Base-by-base conservation (phyloP, 768 basidiomycete species). In the Pleurotus platypus region DNA sequence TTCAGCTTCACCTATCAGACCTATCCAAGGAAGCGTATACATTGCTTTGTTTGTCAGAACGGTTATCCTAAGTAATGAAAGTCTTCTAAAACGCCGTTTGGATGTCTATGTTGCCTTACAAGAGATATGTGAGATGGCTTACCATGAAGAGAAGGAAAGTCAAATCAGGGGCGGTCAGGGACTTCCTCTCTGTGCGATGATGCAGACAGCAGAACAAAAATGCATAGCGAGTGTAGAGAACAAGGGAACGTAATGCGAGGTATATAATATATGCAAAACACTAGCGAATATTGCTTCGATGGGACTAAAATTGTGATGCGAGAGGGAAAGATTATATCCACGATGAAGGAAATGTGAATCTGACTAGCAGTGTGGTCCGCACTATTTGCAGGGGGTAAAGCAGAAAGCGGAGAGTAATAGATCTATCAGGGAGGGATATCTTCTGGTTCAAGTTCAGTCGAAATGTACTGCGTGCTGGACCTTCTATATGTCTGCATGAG, bases 401-500 rank as follows among this genome's bases (percentile, higher is more conserved):
- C 26, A 27, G 49, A 27, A 35, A 50, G 35, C 2, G 39, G 18
- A 26, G 27, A 54, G 16, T 9, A 15, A 3, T 48, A 16, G 43
- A 18, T 6, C 18, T 9, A 24, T 35, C 37, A 26, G 8, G 35
- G 38, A 54, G 51, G 51, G 7, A 22, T 20, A 12, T 35, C 39
- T n/a, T 54, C 51, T 8, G 39, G 51, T 20, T 54, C 51, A 24
- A 54, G 22, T 20, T 22, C 39, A n/a, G 6, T n/a, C 39, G 38
- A 11, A 30, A 35, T 22, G 30, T 11, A 35, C 30, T 35, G 30
- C 30, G 30, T 51, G n/a, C 77, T 73, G 62, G 81, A 78, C 40
- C 72, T 71, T 42, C 38, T 35, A 26, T 54, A 30, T 16, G 38
- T 54, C 64, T 82, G 87, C 84, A 92, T 91, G 40, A 92, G 77